Conservation (phyloP, 192 early-diverging fungal genomes). For the Paraglomus brasilianum region DNA sequence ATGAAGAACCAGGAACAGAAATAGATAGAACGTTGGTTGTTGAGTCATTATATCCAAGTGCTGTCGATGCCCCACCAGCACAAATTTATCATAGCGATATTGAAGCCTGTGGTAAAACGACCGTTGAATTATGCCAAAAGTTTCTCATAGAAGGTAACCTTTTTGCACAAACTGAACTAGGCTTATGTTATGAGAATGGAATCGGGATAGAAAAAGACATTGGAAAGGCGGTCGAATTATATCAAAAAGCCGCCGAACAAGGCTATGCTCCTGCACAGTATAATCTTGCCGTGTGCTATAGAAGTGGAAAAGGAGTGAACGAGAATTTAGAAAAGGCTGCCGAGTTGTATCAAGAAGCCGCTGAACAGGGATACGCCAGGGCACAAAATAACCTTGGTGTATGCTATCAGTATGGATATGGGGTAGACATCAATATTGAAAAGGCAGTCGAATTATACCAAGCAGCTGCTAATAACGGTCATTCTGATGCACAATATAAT, state of each 20-base stretch:
- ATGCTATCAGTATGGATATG: constrained; percentile 76
- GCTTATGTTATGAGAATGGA: constrained; percentile 72
- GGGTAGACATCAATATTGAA: constrained; percentile 43
- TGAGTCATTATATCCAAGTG: too few relatives aligned
- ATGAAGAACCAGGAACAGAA: too few relatives aligned
- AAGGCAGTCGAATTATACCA: constrained; percentile 29
- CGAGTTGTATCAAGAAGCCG: constrained; percentile 64
- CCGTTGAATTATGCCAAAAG: constrained; percentile 58
- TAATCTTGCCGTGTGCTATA: constrained; percentile 77
- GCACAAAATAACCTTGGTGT: constrained; percentile 83
- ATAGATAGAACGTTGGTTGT: too few relatives aligned
- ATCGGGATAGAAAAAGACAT: constrained; percentile 51
- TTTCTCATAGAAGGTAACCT: constrained; percentile 55
- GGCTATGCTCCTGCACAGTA: constrained; percentile 64
- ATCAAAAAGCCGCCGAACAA: constrained; percentile 50
- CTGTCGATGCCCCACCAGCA: too few relatives aligned
- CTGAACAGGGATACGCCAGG: constrained; percentile 73
- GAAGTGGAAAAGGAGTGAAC: constrained; percentile 57
- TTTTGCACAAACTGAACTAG: constrained; percentile 70
- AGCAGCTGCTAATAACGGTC: constrained; percentile 58
- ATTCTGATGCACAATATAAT: constrained; percentile 73
- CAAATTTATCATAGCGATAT: too few relatives aligned
- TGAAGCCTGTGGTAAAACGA: not conserved
- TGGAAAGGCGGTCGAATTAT: constrained; percentile 60
- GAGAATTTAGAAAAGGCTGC: constrained; percentile 52